These are phyloP conservation scores for Fonsecaea monophora DNA, from an alignment of 2,329 filamentous ascomycete genomes.

Conservation along the genomic window DNA sequence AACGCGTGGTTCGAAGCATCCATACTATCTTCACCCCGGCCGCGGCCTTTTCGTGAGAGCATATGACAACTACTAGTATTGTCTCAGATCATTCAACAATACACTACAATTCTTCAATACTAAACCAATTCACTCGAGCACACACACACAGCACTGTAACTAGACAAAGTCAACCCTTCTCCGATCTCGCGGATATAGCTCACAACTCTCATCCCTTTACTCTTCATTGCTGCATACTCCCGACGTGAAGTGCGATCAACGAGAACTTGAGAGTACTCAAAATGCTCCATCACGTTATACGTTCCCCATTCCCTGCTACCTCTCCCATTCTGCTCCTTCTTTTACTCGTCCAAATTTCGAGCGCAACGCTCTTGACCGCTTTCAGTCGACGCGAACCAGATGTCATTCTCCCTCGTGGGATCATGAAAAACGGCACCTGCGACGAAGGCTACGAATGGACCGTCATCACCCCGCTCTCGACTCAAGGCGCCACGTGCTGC, in stretches of 20 bases:
- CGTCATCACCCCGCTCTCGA: constrained; percentile 5
- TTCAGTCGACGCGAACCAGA: background rate
- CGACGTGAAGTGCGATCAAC: background rate
- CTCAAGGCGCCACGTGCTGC: constrained; percentile 24
- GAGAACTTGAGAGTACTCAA: background rate
- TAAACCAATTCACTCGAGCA: background rate
- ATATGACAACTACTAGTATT: background rate
- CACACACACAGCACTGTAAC: background rate
- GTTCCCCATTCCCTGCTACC: background rate
- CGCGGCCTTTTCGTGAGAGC: background rate
- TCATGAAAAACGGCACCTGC: constrained; percentile 14
- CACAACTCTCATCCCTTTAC: background rate
- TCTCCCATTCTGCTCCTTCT: background rate
- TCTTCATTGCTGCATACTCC: background rate
- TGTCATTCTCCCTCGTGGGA: background rate
- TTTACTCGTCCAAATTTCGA: background rate
- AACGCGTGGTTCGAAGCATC: background rate
- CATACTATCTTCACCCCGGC: background rate
- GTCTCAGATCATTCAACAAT: background rate
- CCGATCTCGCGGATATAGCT: background rate
- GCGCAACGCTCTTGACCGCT: background rate
- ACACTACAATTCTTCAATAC: background rate
- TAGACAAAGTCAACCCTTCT: background rate
- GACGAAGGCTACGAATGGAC: constrained; percentile 12
- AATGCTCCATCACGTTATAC: background rate